These are phyloP conservation scores for Cyberlindnera veronae DNA, from an alignment of 805 yeast genomes.

Conservation along the genomic window DNA sequence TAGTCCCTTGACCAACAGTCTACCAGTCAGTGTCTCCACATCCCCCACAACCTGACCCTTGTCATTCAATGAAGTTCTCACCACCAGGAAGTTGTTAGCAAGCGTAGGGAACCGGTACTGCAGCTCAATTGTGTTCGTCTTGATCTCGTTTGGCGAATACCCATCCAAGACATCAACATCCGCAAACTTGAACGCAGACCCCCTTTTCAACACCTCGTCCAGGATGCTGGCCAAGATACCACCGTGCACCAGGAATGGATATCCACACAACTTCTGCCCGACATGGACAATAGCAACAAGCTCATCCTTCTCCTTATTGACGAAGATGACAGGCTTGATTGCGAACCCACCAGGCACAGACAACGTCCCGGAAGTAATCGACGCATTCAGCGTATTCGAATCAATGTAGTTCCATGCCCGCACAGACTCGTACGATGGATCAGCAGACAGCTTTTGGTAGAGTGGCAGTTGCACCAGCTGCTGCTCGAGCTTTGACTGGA, in stretches of 20 bases:
- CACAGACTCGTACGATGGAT: conserved; percentile 36
- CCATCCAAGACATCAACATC: conserved; percentile 31
- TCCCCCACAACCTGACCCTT: conserved; percentile 44
- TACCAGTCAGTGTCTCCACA: conserved; percentile 51
- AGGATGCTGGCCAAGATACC: conserved; percentile 79
- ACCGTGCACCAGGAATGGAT: conserved; percentile 85
- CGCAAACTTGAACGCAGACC: conserved; percentile 39
- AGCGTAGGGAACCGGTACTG: conserved; percentile 69
- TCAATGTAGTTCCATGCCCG: conserved; percentile 46
- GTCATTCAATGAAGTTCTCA: conserved; percentile 46
- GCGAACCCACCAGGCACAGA: conserved; percentile 77
- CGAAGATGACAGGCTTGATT: conserved; percentile 67
- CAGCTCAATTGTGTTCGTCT: conserved; percentile 45
- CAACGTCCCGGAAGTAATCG: conserved; percentile 49
- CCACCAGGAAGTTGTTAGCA: conserved; percentile 71
- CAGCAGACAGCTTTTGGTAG: conserved; percentile 42
- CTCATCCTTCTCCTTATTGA: conserved; percentile 51
- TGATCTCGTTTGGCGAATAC: conserved; percentile 39
- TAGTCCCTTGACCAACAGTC: conserved; percentile 52
- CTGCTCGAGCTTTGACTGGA: conserved; percentile 37
- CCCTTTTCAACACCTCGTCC: conserved; percentile 69
- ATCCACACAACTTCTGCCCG: conserved; percentile 79
- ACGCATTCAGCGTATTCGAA: conserved; percentile 31
- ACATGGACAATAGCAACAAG: conserved; percentile 67
- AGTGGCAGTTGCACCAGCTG: conserved; percentile 48